These are phyloP conservation scores for Lepidium africanum DNA, from an alignment of 345 rosid species.

Conservation along the genomic window DNA sequence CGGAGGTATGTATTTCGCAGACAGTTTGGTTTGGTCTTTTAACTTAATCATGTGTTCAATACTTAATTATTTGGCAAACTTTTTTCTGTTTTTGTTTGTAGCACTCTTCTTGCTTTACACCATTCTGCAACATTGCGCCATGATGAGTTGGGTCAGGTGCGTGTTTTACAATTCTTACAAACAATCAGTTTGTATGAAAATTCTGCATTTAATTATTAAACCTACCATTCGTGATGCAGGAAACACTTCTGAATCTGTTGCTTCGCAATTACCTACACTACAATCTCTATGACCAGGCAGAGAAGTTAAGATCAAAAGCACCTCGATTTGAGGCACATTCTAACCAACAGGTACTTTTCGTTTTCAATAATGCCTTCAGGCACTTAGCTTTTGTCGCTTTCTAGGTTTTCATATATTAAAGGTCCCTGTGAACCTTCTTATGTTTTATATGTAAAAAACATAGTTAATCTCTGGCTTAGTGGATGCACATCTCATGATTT, in stretches of 20 bases:
- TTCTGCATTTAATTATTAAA: neutral
- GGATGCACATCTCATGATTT: neutral
- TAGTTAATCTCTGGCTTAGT: neutral
- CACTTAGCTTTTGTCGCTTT: neutral
- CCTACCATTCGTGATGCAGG: conserved; percentile 38
- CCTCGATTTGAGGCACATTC: conserved; percentile 92
- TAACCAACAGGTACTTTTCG: conserved; percentile 60
- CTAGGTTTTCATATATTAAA: neutral
- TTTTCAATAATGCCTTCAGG: neutral
- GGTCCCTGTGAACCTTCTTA: neutral
- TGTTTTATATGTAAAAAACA: neutral
- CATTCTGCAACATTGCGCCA: conserved; percentile 80
- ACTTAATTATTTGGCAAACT: neutral
- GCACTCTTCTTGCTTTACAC: conserved; percentile 72
- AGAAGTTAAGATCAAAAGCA: conserved; percentile 84
- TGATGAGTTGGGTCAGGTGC: conserved; percentile 87
- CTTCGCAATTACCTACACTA: conserved; percentile 84
- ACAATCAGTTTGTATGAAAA: neutral
- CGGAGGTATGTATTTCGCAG: conserved; percentile 45
- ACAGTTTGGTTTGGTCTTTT: neutral
- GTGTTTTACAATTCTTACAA: neutral
- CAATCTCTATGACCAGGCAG: conserved; percentile 83
- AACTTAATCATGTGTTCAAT: neutral
- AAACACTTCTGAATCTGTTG: conserved; percentile 75
- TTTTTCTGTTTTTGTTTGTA: conserved; percentile 21